phyloP scores from a whole-genome alignment of 805 yeast species.

The Phaffomyces thermotolerans region DNA sequence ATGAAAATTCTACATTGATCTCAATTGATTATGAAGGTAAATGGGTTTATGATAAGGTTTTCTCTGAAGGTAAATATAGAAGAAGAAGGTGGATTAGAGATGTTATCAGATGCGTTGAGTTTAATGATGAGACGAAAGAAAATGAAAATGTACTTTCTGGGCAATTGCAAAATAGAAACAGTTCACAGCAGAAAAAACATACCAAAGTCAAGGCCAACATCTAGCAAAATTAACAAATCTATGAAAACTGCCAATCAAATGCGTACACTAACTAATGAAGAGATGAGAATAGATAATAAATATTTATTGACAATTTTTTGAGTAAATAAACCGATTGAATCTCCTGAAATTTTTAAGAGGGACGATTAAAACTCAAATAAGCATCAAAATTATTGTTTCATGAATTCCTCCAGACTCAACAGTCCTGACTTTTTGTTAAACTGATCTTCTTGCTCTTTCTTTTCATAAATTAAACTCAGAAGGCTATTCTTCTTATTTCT shows the following conservation, averaged over 20 bases:
- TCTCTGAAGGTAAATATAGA: slow-evolving; percentile 33
- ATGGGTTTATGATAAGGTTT: slow-evolving; percentile 68
- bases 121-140: slow-evolving; percentile 1
- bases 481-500: slow-evolving; percentile 41
- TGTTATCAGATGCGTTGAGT: slow-evolving; percentile 23
- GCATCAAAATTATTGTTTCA: slow-evolving; percentile 31
- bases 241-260: too few species aligned
- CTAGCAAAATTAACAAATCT: too few species aligned
- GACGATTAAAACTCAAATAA: too few species aligned
- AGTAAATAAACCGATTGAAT: too few species aligned
- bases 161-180: not conserved
- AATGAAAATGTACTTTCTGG: not conserved
- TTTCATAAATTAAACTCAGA: slow-evolving; percentile 34
- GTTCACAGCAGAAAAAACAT: not conserved
- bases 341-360: too few species aligned
- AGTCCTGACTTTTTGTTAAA: slow-evolving; percentile 26
- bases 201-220: too few species aligned
- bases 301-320: too few species aligned
- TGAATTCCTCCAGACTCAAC: slow-evolving; percentile 43
- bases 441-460: slow-evolving; percentile 31
- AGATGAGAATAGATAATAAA: too few species aligned
- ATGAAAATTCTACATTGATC: slow-evolving; percentile 34
- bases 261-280: too few species aligned
- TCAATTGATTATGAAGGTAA: slow-evolving; percentile 66
- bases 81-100: slow-evolving; percentile 62